These are phyloP conservation scores for Fusarium euwallaceae DNA, from an alignment of 2,329 filamentous ascomycete genomes.

Conservation along the genomic window DNA sequence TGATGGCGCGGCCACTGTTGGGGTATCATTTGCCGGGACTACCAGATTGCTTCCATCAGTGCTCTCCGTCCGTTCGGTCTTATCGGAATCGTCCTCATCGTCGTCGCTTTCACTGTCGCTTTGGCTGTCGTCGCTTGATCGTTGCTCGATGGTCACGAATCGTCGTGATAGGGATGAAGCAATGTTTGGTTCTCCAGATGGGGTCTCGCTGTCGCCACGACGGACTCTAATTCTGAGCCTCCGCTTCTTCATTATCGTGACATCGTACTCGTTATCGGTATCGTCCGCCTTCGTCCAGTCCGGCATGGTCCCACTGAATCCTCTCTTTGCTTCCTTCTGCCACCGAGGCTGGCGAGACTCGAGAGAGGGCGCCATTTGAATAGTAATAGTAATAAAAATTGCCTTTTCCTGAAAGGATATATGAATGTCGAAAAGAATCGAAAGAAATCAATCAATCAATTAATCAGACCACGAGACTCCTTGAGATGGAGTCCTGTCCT, in stretches of 20 bases:
- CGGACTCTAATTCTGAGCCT: slow-evolving; percentile 15
- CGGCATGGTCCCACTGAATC: slow-evolving; percentile 32
- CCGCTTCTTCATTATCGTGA: slow-evolving; percentile 33
- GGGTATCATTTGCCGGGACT: slow-evolving; percentile 4
- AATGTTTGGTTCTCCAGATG: slow-evolving; percentile 22
- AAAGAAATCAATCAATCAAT: slow-evolving; percentile 6
- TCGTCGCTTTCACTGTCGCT: slow-evolving; percentile 22
- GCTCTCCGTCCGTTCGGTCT: slow-evolving; percentile 2
- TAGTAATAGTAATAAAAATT: background rate
- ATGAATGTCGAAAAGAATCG: background rate
- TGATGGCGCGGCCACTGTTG: slow-evolving; percentile 25
- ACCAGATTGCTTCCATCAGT: slow-evolving; percentile 4
- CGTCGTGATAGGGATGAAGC: slow-evolving; percentile 9
- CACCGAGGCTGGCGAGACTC: slow-evolving; percentile 33
- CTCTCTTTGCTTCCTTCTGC: slow-evolving; percentile 35
- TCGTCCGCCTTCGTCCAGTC: slow-evolving; percentile 49
- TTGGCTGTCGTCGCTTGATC: slow-evolving; percentile 1
- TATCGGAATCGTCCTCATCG: background rate
- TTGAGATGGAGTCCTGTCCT: slow-evolving; percentile 4
- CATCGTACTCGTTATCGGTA: slow-evolving; percentile 37
- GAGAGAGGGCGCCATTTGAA: slow-evolving; percentile 29
- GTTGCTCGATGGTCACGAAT: background rate
- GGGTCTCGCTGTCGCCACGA: slow-evolving; percentile 13
- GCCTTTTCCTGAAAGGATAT: slow-evolving; percentile 9
- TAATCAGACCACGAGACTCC: slow-evolving; percentile 18